Evolutionary conservation across 2,329 filamentous ascomycete genomes (phyloP).

Genomic region (Penicillium sp.): DNA sequence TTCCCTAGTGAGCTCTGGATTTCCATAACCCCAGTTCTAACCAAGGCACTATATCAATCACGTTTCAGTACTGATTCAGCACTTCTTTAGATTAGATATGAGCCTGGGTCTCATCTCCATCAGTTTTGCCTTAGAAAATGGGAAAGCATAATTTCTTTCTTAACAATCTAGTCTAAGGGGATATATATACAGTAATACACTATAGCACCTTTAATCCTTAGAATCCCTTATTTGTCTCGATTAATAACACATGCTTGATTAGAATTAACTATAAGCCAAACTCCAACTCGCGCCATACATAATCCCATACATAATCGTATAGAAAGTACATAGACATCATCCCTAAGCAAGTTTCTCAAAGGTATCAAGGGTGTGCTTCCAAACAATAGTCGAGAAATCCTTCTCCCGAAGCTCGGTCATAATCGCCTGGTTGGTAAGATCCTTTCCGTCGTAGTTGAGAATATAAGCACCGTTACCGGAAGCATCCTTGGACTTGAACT

Average conservation of each 20-base stretch:
- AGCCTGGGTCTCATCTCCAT: no score
- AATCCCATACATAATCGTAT: not conserved
- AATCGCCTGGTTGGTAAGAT: not conserved
- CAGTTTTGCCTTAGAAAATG: no score
- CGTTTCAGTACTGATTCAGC: no score
- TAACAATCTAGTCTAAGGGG: no score
- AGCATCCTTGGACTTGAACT: not conserved
- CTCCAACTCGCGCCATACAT: not conserved
- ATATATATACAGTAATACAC: no score
- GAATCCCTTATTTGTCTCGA: not conserved
- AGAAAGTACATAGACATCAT: not conserved
- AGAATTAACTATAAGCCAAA: not conserved
- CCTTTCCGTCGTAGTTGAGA: conserved; percentile 2
- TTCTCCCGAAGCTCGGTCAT: not conserved
- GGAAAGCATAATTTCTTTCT: no score
- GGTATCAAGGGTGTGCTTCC: not conserved
- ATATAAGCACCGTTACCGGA: not conserved
- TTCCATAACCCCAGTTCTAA: no score
- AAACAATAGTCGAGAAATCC: not conserved
- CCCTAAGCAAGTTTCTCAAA: not conserved
- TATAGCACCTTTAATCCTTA: no score
- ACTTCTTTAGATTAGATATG: no score
- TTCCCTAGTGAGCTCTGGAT: no score
- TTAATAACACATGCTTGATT: not conserved
- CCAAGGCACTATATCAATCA: no score